A percentile compares a stretch with the other conserved stretches of the same genome.
phyloP scores from a whole-genome alignment of 495 filamentous ascomycete species.

The Neurospora sublineolata region DNA sequence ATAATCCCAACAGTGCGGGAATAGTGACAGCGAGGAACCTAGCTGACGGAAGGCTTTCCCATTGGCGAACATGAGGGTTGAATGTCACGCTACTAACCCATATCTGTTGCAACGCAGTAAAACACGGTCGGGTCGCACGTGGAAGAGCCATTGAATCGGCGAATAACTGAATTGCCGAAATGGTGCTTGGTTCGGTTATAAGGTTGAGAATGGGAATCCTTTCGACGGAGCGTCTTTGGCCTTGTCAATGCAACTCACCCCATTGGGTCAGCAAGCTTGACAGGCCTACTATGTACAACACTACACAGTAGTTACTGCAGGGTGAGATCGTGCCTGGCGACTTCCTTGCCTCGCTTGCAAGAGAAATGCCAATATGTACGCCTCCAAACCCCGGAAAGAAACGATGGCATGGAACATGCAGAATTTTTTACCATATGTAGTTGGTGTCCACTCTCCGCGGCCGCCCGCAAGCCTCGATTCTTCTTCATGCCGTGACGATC shows the following conservation, averaged over 20 bases:
- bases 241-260: too few species aligned
- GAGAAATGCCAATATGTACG: background rate
- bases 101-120: background rate
- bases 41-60: background rate
- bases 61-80: background rate
- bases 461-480: background rate
- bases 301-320: too few species aligned
- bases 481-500: background rate
- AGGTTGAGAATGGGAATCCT: background rate
- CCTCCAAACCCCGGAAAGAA: background rate
- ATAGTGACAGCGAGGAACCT: too few species aligned
- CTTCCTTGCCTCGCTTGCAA: background rate
- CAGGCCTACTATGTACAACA: too few species aligned
- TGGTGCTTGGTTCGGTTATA: background rate
- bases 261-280: too few species aligned
- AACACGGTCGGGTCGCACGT: background rate
- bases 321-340: background rate
- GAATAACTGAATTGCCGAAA: background rate
- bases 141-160: background rate
- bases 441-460: background rate
- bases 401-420: background rate
- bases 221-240: too few species aligned
- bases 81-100: background rate
- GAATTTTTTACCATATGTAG: background rate
- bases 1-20: too few species aligned